Percentiles rank a stretch among this genome's conserved stretches.
These are phyloP conservation scores for Aphanomyces invadans DNA, from an alignment of 352 stramenopile species.

Conservation along the genomic window DNA sequence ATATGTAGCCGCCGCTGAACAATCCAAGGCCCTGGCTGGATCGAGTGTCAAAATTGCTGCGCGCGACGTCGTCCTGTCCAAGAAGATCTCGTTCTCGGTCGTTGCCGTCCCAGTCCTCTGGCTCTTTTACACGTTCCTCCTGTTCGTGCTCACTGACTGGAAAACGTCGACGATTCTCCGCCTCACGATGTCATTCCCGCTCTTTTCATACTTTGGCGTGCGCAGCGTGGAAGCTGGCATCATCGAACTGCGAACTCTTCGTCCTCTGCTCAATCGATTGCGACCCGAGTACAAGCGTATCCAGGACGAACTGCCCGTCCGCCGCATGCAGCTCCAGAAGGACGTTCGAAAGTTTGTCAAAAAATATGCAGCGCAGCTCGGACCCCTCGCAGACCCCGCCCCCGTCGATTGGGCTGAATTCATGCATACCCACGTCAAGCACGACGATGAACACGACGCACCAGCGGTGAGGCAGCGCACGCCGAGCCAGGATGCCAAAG, in stretches of 20 bases:
- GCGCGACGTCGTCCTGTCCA: conserved; percentile 85
- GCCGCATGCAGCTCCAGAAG: conserved; percentile 57
- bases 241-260: conserved; percentile 80
- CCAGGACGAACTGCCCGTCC: conserved; percentile 64
- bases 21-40: conserved; percentile 74
- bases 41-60: conserved; percentile 89
- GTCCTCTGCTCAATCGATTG: conserved; percentile 72
- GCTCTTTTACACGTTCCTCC: conserved; percentile 76
- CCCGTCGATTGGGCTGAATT: conserved; percentile 77
- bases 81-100: conserved; percentile 91
- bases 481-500: background rate
- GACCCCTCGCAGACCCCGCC: conserved; percentile 55
- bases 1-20: conserved; percentile 57
- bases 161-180: conserved; percentile 78
- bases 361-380: conserved; percentile 53
- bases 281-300: conserved; percentile 64
- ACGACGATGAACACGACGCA: conserved; percentile 26
- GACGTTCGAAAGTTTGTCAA: conserved; percentile 69
- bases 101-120: conserved; percentile 84
- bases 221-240: conserved; percentile 82
- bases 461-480: background rate
- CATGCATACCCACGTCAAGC: conserved; percentile 44
- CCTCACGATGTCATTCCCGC: conserved; percentile 68
- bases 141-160: conserved; percentile 75
- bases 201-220: conserved; percentile 85